Evolutionary conservation across 1,284 basidiomycete genomes (phyloP), one percentile per base, ranked within the genome.

Genomic region (Sporisorium exsertum): DNA sequence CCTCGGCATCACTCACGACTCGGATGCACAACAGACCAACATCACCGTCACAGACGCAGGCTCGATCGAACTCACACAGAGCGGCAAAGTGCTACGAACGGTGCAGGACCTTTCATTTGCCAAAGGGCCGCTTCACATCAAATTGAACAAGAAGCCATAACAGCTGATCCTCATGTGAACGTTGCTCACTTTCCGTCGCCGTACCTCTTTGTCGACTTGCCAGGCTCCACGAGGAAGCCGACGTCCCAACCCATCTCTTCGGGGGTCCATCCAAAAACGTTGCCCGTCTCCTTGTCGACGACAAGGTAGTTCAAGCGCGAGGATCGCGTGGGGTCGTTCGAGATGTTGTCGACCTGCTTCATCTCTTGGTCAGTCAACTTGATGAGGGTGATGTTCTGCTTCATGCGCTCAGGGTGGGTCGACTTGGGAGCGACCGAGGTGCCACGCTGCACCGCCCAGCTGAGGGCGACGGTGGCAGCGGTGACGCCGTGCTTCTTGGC

Each of bases 381-480:
- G 67, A 93, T 87, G 75, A 92, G 89, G 83, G 91, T 86, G 86
- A 91, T 85, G 87, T 95, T 95, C 13, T 90, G 87, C 42, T 88
- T 87, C 85, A 95, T 93, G 59, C 94, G 91, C 42, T 88, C 84
- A 37, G 90, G 89, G 90, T 94, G 76, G 32, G 73, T 71, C 27
- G 72, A 78, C 60, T 79, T 80, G 8, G 81, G 81, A 9, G 67
- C 72, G 10, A 77, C 77, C n/a, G 71, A 73, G 24, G 69, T 64
- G 32, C 77, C 78, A 16, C 76, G 55, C 93, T 92, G 26, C 90
- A 93, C 87, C 93, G 93, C 93, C 18, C 91, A 91, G 59, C 92
- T 87, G 58, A 93, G 87, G 5, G 72, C 69, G 27, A 93, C 88
- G 66, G 92, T 91, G 3, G 91, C 87, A 1, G 90, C 87, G 45